Evolutionary conservation across 1,284 basidiomycete species (phyloP).

Genomic region (Moniliella sp.): DNA sequence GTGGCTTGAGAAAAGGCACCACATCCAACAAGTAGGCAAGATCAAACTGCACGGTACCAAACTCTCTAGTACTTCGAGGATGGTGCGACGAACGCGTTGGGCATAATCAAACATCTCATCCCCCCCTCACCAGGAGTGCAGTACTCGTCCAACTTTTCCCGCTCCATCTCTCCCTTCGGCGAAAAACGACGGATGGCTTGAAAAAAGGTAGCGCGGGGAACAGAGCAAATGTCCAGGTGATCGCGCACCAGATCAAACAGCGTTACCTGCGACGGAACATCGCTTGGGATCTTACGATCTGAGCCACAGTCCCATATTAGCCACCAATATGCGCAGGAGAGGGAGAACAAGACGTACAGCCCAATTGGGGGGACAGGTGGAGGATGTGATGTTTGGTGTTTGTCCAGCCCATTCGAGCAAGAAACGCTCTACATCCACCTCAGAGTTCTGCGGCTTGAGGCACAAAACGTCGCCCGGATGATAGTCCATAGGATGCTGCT

Average conservation of each 20-base stretch:
- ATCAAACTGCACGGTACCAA: conserved; percentile 35
- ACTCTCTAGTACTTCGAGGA: conserved; percentile 71
- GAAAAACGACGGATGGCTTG: conserved; percentile 48
- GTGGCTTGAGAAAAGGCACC: conserved; percentile 54
- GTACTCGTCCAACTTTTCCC: conserved; percentile 67
- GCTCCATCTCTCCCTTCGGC: conserved; percentile 51
- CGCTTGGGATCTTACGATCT: not conserved
- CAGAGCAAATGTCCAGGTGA: conserved; percentile 59
- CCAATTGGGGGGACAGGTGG: too few relatives aligned
- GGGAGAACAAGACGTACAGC: too few relatives aligned
- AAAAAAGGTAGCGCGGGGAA: conserved; percentile 63
- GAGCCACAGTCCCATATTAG: too few relatives aligned
- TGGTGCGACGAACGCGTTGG: too few relatives aligned
- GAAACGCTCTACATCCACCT: conserved; percentile 50
- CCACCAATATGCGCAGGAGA: not conserved
- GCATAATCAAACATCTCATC: too few relatives aligned
- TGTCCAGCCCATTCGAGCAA: conserved; percentile 49
- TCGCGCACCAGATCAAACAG: conserved; percentile 52
- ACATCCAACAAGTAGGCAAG: conserved; percentile 40
- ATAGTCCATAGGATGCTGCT: too few relatives aligned
- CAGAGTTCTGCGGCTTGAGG: conserved; percentile 50
- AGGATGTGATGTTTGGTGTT: too few relatives aligned
- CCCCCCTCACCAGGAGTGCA: conserved; percentile 41
- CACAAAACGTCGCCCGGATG: conserved; percentile 64
- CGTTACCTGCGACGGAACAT: conserved; percentile 37